These are phyloP conservation scores for Lachnellula willkommii DNA, from an alignment of 2,329 filamentous ascomycete species.

Conservation along the genomic window DNA sequence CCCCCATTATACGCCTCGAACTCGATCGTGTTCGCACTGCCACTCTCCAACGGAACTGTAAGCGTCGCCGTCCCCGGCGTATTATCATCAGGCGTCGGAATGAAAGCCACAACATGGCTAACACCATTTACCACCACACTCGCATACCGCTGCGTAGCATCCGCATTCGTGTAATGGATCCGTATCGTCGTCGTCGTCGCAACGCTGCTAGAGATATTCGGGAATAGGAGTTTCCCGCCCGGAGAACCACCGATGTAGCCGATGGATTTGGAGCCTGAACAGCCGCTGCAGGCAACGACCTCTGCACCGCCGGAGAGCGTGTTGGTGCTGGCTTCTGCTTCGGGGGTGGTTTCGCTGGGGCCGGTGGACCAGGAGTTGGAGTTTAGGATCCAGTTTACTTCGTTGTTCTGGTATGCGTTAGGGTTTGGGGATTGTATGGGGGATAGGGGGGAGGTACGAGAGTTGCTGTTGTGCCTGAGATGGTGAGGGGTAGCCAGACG, in stretches of 20 bases:
- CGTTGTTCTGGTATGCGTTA: constrained; percentile 34
- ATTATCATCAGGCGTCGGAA: constrained; percentile 43
- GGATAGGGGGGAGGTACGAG: constrained; percentile 30
- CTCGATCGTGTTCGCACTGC: constrained; percentile 43
- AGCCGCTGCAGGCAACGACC: constrained; percentile 44
- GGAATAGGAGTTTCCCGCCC: constrained; percentile 44
- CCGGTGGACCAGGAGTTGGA: constrained; percentile 38
- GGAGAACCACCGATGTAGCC: constrained; percentile 51
- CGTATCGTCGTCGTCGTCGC: constrained; percentile 46
- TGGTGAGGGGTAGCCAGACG: constrained; percentile 56
- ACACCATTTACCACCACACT: constrained; percentile 52
- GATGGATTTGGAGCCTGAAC: constrained; percentile 44
- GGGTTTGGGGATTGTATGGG: neutral
- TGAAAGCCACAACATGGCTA: constrained; percentile 47
- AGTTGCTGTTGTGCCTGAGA: constrained; percentile 47
- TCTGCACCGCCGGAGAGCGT: constrained; percentile 42
- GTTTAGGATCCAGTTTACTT: constrained; percentile 51
- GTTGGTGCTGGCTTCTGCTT: constrained; percentile 44
- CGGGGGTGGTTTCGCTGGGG: constrained; percentile 42
- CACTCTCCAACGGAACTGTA: constrained; percentile 43
- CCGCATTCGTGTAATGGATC: constrained; percentile 53
- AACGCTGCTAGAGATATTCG: constrained; percentile 39
- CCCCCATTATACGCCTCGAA: constrained; percentile 38
- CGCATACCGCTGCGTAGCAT: constrained; percentile 47
- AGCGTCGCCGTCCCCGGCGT: constrained; percentile 43